Base-by-base conservation (phyloP, 176 grass and related monocot species). In the Thinopyrum elongatum region DNA sequence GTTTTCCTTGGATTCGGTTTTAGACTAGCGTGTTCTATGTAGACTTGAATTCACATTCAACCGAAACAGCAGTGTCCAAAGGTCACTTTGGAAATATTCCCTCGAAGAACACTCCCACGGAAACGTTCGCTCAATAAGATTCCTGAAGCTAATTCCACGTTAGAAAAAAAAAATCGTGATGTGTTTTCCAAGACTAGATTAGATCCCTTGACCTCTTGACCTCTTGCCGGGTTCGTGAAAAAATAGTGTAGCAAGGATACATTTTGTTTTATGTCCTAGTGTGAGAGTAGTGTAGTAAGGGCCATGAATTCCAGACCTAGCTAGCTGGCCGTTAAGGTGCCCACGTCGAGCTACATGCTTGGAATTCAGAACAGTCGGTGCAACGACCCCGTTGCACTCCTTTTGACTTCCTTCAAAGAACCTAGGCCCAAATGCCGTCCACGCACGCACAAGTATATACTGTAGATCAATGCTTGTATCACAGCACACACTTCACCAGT, bases 361-460 rank as follows among this genome's bases (percentile, higher is more conserved):
- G 31, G 27, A 89, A 74, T 33, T 85, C 58, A 57, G 23, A 67
- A 80, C 25, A 46, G 87, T 85, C 69, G 60, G 77, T 89, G 87
- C 68, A 76, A 22, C 36, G 28, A 77, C 80, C 69, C 22, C 25
- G 3, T 38, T 68, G 39, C 27, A 76, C 19, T 35, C 21, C 70
- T 62, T 65, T 84, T 75, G 67, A 44, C 87, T 85, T 80, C 13
- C 2, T 85, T 65, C 39, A 26, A 62, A 66, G n/a, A 42, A 80
- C 79, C 62, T 3, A 61, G 47, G 27, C 80, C 1, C 3, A 21
- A 62, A 44, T 64, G 51, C 36, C 49, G 36, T 78, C 80, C 86
- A 78, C 69, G 16, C 63, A 27, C 12, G 60, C 77, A 79, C 58
- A 42, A 61, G 22, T 23, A n/a, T 60, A 60, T 41, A 10, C 39